These are phyloP conservation scores for Suillus clintonianus DNA, from an alignment of 768 basidiomycete genomes.

Conservation along the genomic window DNA sequence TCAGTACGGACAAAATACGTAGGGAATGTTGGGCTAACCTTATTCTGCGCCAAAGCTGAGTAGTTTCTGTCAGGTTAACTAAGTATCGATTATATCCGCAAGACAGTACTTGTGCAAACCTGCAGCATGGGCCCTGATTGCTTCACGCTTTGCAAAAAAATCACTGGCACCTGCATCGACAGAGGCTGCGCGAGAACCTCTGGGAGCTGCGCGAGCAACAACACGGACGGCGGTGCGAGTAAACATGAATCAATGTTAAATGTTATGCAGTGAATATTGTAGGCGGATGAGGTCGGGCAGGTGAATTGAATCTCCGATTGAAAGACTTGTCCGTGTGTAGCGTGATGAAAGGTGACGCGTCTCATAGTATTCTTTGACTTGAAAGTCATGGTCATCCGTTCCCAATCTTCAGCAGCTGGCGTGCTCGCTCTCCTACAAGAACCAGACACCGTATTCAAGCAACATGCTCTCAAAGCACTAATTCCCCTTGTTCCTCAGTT, in stretches of 20 bases:
- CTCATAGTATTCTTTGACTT: conserved; percentile 15
- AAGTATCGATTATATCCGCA: conserved; percentile 12
- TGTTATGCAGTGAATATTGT: conserved; percentile 25
- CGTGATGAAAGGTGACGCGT: conserved; percentile 51
- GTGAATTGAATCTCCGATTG: conserved; percentile 28
- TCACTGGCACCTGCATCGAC: conserved; percentile 40
- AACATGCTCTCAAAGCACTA: conserved; percentile 86
- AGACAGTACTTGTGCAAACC: conserved; percentile 40
- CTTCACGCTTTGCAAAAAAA: conserved; percentile 55
- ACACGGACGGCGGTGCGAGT: conserved; percentile 51
- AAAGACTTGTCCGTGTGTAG: conserved; percentile 20
- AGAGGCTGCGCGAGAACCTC: conserved; percentile 36
- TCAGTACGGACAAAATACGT: neutral
- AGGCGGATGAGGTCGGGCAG: conserved; percentile 28
- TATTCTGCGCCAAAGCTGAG: conserved; percentile 85
- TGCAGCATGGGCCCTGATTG: conserved; percentile 64
- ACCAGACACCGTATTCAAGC: conserved; percentile 82
- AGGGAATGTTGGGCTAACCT: conserved; percentile 48
- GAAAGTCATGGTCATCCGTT: conserved; percentile 61
- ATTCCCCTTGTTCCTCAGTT: conserved; percentile 87
- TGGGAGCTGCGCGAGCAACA: conserved; percentile 44
- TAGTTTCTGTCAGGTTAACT: conserved; percentile 52
- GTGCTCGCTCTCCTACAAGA: conserved; percentile 91
- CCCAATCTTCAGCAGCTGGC: conserved; percentile 84
- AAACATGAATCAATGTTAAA: conserved; percentile 29